Conservation (phyloP, 192 early-diverging fungal genomes). For the Phlyctochytrium bullatum region DNA sequence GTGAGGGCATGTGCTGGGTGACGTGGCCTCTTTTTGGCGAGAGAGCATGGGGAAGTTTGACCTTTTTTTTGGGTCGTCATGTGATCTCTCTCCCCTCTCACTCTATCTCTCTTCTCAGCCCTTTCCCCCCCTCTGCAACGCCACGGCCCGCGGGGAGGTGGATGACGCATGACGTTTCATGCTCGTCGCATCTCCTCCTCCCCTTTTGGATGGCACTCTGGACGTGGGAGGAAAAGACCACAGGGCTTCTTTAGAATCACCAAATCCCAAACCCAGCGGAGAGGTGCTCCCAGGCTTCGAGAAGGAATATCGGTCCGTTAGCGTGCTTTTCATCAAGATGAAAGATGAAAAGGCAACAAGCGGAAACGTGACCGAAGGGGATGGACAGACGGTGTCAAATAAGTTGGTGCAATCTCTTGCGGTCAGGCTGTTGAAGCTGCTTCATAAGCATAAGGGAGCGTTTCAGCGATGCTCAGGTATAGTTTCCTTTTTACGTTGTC, state of each 20-base stretch:
- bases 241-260: neutral
- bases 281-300: neutral
- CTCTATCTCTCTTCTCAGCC: too few species aligned
- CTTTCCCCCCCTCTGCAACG: too few species aligned
- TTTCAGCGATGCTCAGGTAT: conserved; percentile 7
- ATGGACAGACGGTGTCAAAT: neutral
- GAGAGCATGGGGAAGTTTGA: too few species aligned
- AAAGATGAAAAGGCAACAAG: neutral
- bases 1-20: too few species aligned
- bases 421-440: neutral
- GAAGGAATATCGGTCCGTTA: neutral
- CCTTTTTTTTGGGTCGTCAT: too few species aligned
- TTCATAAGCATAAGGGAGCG: neutral
- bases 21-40: too few species aligned
- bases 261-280: neutral
- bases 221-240: neutral
- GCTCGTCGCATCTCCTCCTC: too few species aligned
- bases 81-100: too few species aligned
- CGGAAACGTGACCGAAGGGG: neutral
- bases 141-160: too few species aligned
- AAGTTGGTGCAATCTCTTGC: neutral
- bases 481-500: neutral
- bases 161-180: too few species aligned
- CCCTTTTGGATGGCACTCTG: neutral
- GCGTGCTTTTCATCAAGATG: neutral